Base-by-base conservation (phyloP, 176 grass and related monocot species). In the Zoysia pacifica region DNA sequence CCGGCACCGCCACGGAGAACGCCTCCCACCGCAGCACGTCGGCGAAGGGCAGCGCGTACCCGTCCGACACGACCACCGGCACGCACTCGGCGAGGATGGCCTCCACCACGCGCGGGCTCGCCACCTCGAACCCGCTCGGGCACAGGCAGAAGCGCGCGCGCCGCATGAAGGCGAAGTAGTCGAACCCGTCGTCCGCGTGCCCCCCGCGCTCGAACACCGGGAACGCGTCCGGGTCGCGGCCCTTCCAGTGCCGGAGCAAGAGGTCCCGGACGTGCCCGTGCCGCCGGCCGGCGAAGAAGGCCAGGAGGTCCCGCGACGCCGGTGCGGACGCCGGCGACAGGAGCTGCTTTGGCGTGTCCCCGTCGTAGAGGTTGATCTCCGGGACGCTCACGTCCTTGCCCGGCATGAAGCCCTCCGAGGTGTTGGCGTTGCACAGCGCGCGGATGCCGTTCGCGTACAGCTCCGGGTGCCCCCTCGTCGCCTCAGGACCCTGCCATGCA, bases 401-500 rank as follows among this genome's bases (percentile, higher is more conserved):
- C 3, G 88, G 86, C 28, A 59, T 36, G 78, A 97, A 97, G 4
- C 94, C 94, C 78, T 97, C 94, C 0, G 88, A 86, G 59, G 65
- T 93, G 65, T 97, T 97, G 51, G 94, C 86, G 49, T 97, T 97
- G 88, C 91, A 97, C 5, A 97, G 77, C 70, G 91, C 86, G 0
- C 90, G 78, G 59, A 97, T 87, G 61, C 81, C 81, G 62, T 93
- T 97, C 2, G 65, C 60, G 59, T 72, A 73, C 62, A 97, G 88
- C 72, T 82, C 86, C 2, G 77, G 67, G 43, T 91, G 38, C 1
- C 77, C 91, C 5, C 11, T 83, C 11, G 94, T 93, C 35, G 82
- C 86, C 5, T 58, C 10, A 11, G 90, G 93, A 12, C 86, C 90
- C 90, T 97, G 9, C 3, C 10, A 28, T 28, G 28, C 20, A 9